Evolutionary conservation across 345 rosid species (phyloP).

Genomic region (Microcos paniculata): DNA sequence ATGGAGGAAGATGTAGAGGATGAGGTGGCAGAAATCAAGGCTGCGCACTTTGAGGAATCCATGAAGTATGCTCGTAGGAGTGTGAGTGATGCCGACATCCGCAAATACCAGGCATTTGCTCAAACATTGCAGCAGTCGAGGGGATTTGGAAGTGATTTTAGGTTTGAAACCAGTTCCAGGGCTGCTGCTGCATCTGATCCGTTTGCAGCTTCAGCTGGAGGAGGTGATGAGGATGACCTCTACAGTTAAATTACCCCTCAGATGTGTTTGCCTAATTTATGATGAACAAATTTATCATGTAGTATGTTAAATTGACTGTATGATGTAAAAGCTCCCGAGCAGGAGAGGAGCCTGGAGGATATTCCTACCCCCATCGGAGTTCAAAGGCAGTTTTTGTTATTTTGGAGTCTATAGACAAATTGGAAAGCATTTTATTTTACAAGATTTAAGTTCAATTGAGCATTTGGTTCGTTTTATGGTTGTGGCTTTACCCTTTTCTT

Average conservation of each 20-base stretch:
- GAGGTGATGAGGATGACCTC: slow-evolving; percentile 80
- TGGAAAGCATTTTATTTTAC: background rate
- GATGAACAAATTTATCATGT: background rate
- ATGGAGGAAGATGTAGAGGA: slow-evolving; percentile 92
- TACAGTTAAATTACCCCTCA: slow-evolving; percentile 49
- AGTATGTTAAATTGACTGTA: slow-evolving; percentile 1
- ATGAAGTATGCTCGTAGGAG: slow-evolving; percentile 91
- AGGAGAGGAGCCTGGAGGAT: background rate
- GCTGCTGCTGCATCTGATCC: slow-evolving; percentile 56
- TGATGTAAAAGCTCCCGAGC: background rate
- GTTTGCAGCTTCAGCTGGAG: slow-evolving; percentile 68
- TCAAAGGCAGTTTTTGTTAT: background rate
- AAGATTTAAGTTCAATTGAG: background rate
- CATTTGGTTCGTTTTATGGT: background rate
- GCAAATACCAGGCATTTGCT: slow-evolving; percentile 94
- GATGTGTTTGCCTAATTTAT: background rate
- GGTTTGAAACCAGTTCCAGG: slow-evolving; percentile 53
- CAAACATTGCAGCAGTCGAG: slow-evolving; percentile 94
- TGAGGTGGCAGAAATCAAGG: slow-evolving; percentile 80
- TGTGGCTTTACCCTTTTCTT: background rate
- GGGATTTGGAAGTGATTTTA: slow-evolving; percentile 82
- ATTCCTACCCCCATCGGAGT: background rate
- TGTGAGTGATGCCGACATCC: slow-evolving; percentile 91
- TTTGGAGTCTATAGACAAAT: background rate
- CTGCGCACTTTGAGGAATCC: slow-evolving; percentile 89